phyloP scores from a whole-genome alignment of 2,329 filamentous ascomycete genomes.

The Cercospora canescens region DNA sequence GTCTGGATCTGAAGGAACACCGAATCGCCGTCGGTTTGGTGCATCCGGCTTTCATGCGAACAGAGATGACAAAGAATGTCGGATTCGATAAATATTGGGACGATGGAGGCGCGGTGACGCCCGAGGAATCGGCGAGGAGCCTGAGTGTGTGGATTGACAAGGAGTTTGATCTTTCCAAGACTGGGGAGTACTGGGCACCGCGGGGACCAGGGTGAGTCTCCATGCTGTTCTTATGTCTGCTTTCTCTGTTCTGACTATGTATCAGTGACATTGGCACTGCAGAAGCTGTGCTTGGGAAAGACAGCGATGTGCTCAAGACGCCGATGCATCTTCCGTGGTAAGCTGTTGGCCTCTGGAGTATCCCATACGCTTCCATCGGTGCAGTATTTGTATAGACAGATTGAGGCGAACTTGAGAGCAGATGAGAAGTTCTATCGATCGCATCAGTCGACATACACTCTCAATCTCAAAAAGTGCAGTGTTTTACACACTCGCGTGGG shows the following conservation, averaged over 20 bases:
- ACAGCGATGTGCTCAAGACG: constrained; percentile 55
- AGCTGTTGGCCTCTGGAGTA: background rate
- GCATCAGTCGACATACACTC: too few species aligned
- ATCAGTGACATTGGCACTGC: constrained; percentile 69
- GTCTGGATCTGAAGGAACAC: constrained; percentile 64
- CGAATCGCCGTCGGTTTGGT: constrained; percentile 65
- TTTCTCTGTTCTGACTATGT: background rate
- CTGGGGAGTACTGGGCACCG: constrained; percentile 73
- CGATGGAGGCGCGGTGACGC: constrained; percentile 66
- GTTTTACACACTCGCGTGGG: too few species aligned
- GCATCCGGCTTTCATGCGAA: constrained; percentile 73
- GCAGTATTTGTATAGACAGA: too few species aligned
- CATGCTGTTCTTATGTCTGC: background rate
- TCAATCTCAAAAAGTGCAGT: too few species aligned
- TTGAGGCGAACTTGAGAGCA: too few species aligned
- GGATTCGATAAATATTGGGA: constrained; percentile 77
- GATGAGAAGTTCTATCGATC: too few species aligned
- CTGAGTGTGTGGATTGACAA: constrained; percentile 59
- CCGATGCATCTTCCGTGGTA: constrained; percentile 69
- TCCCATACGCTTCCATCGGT: too few species aligned
- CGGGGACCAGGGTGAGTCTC: constrained; percentile 63
- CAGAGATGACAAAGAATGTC: constrained; percentile 71
- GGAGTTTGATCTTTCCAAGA: constrained; percentile 63
- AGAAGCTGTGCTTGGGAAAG: constrained; percentile 60
- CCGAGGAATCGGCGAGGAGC: constrained; percentile 65